Base-by-base conservation (phyloP, 192 early-diverging fungal genomes). In the Funneliformis geosporum region DNA sequence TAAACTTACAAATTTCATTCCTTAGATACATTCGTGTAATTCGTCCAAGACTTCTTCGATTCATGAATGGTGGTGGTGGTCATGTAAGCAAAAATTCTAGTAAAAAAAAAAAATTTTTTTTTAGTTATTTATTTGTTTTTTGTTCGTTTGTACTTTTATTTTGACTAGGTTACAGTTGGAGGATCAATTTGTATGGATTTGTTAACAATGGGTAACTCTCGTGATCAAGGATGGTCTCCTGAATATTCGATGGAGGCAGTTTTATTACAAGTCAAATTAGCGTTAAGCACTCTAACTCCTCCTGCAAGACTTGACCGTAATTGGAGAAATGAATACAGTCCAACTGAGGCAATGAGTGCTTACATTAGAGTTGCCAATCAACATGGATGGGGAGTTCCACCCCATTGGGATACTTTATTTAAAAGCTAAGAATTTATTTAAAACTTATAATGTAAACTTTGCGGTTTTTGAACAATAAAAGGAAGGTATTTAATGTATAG, bases 51-150 rank as follows among this genome's bases (percentile, higher is more conserved):
- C 69, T 86, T 25, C 55, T 86, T 6, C 75, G 81, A 62, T 86
- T 86, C 44, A 64, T 81, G 55, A 28, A 86, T 44, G 85, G 85
- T 23, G 85, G 85, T 5, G 85, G 85, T 73, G 85, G 85, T 16
- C 85, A 86, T 50, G 84, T 79, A 60, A 79, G 77, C 5, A 4
- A 10, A 62, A 12, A 46, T 60, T 76, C 18, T 11, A 25, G 11
- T 12, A 18, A 60, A 28, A 9, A n/a, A 16, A 11, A 23, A 46
- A 47, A 9, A 14, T 43, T 4, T 43, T 12, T 44, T 76, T 9
- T 76, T 21, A 60, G 60, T 28, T 25, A 40, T 33, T 44, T 76
- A n/a, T 38, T 18, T 62, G n/a, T 40, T n/a, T n/a, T 61, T 42
- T 61, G 11, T 18, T 7, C 40, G 14, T 59, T 16, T 18, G 27